phyloP scores from a whole-genome alignment of 202 grass and related monocot species.

The Setaria viridis region DNA sequence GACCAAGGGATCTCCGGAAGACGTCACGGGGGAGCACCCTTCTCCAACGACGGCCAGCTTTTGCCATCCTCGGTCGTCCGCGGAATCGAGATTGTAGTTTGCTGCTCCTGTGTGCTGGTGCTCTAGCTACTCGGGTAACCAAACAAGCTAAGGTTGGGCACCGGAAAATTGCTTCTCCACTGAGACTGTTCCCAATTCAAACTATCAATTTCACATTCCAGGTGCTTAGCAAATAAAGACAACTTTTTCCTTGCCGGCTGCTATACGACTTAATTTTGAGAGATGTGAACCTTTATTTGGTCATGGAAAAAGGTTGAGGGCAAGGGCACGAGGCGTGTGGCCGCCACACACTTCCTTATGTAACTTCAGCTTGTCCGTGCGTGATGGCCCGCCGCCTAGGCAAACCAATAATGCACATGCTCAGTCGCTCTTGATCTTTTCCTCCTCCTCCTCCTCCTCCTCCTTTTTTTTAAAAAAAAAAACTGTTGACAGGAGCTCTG shows the following conservation, averaged over 20 bases:
- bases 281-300: not conserved
- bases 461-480: not conserved
- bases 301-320: not conserved
- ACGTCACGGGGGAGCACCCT: no score
- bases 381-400: not conserved
- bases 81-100: not conserved
- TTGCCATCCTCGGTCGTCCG: not conserved
- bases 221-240: not conserved
- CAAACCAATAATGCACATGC: constrained; percentile 33
- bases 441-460: no score
- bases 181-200: not conserved
- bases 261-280: not conserved
- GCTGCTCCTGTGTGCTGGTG: not conserved
- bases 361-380: no score
- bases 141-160: not conserved
- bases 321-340: constrained; percentile 46
- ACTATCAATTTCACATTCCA: not conserved
- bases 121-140: not conserved
- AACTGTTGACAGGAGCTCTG: not conserved
- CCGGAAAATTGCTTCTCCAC: not conserved
- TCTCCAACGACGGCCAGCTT: not conserved
- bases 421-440: not conserved
- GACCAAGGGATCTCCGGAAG: not conserved
- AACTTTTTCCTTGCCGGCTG: not conserved
- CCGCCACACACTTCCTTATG: constrained; percentile 10